Percentiles rank a stretch among this genome's conserved stretches.
Conservation (phyloP, 176 grass and related monocot genomes). For the Avena eriantha region DNA sequence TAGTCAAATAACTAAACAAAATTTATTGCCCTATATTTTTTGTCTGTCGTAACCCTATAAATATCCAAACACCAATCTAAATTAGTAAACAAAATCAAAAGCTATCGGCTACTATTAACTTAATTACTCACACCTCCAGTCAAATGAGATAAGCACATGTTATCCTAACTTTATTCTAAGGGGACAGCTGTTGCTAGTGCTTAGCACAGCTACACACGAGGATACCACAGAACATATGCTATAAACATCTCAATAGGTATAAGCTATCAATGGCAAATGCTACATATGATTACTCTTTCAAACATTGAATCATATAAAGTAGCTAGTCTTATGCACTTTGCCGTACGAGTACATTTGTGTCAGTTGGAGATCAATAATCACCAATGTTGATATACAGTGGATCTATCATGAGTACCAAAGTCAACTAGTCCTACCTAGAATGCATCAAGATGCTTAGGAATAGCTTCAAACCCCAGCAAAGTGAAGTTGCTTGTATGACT, state of each 20-base stretch:
- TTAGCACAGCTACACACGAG: slow-evolving; percentile 5
- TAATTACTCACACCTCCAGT: neutral
- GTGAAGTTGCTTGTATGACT: neutral
- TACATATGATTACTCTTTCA: neutral
- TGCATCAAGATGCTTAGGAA: neutral
- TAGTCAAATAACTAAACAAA: too few species aligned
- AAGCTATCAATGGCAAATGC: neutral
- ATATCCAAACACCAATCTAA: too few species aligned
- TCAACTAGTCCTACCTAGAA: slow-evolving; percentile 12
- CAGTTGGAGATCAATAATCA: slow-evolving; percentile 13
- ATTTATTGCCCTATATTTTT: too few species aligned
- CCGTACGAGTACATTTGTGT: neutral
- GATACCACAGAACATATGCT: neutral
- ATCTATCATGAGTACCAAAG: slow-evolving; percentile 22
- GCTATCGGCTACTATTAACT: neutral
- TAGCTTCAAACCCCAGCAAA: slow-evolving; percentile 13
- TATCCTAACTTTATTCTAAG: slow-evolving; percentile 31
- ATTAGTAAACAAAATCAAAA: slow-evolving; percentile 14
- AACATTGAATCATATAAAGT: neutral
- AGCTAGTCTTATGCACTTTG: neutral
- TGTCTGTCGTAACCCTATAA: too few species aligned
- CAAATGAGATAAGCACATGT: slow-evolving; percentile 24
- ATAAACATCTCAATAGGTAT: slow-evolving; percentile 2
- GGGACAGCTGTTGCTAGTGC: slow-evolving; percentile 1
- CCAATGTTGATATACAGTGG: slow-evolving; percentile 9